These are phyloP conservation scores for Paramecium octaurelia DNA, from an alignment of 73 alveolate genomes.

Conservation along the genomic window DNA sequence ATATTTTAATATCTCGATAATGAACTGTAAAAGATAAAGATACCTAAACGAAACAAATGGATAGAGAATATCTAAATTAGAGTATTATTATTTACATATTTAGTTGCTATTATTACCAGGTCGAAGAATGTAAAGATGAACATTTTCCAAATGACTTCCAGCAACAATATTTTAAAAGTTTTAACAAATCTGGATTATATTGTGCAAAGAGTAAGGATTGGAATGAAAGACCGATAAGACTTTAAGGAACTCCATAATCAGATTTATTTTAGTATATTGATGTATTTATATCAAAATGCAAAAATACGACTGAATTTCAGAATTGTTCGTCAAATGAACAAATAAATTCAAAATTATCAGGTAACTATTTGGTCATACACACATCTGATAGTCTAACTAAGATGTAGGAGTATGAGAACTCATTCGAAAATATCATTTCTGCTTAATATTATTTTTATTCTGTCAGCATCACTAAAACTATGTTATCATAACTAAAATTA, in stretches of 20 bases:
- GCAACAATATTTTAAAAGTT: neutral
- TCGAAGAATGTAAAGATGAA: neutral
- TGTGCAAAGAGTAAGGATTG: neutral
- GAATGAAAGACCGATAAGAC: neutral
- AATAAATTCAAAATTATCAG: neutral
- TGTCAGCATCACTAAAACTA: neutral
- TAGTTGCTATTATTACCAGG: neutral
- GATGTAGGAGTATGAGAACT: neutral
- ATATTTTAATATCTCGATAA: neutral
- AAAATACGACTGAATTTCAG: neutral
- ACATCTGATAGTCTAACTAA: neutral
- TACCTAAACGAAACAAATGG: neutral
- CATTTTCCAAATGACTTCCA: neutral
- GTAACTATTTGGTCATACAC: neutral
- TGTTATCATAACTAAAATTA: neutral
- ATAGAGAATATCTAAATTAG: neutral
- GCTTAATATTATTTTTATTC: neutral
- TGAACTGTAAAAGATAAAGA: neutral
- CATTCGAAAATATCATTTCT: neutral
- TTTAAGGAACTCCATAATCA: neutral
- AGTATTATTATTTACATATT: neutral
- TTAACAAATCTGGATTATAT: neutral
- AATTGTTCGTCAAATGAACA: neutral
- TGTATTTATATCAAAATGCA: neutral
- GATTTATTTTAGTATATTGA: neutral